Percentiles rank a stretch among this genome's conserved stretches.
Evolutionary conservation across 805 yeast genomes (phyloP).

Genomic region (Lipomyces chichibuensis): DNA sequence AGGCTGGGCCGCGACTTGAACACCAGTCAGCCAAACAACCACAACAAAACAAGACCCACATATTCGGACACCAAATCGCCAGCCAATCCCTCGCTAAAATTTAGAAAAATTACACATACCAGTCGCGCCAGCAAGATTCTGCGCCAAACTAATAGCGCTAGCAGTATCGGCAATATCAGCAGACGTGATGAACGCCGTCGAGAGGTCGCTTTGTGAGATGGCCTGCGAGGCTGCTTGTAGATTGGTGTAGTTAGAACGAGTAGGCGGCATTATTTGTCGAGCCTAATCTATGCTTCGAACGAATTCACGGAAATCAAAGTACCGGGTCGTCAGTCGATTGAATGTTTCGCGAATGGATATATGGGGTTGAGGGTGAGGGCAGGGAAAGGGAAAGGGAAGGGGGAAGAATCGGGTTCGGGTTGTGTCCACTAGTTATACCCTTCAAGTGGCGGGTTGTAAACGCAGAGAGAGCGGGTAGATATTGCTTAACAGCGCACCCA

Average conservation of each 20-base stretch:
- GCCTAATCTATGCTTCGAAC: background rate
- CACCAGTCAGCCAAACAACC: background rate
- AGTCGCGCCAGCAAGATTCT: slow-evolving; percentile 26
- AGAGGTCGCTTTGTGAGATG: slow-evolving; percentile 17
- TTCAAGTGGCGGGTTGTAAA: background rate
- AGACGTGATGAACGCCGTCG: slow-evolving; percentile 12
- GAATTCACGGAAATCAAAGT: background rate
- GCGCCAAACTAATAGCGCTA: slow-evolving; percentile 8
- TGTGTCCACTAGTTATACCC: background rate
- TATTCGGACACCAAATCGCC: background rate
- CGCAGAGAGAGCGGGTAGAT: background rate
- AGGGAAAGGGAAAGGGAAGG: slow-evolving; percentile 22
- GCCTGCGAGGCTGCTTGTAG: slow-evolving; percentile 7
- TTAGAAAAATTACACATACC: slow-evolving; percentile 8
- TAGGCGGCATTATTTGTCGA: background rate
- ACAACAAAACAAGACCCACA: background rate
- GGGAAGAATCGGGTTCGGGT: slow-evolving; percentile 27
- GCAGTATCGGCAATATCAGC: slow-evolving; percentile 10
- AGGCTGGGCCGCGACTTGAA: background rate
- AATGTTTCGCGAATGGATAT: background rate
- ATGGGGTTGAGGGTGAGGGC: slow-evolving; percentile 14
- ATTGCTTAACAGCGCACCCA: background rate
- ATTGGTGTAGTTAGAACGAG: slow-evolving; percentile 4
- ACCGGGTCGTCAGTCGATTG: background rate
- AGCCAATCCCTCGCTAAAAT: background rate